phyloP scores from a whole-genome alignment of 345 rosid genomes.

The Isatis tinctoria region DNA sequence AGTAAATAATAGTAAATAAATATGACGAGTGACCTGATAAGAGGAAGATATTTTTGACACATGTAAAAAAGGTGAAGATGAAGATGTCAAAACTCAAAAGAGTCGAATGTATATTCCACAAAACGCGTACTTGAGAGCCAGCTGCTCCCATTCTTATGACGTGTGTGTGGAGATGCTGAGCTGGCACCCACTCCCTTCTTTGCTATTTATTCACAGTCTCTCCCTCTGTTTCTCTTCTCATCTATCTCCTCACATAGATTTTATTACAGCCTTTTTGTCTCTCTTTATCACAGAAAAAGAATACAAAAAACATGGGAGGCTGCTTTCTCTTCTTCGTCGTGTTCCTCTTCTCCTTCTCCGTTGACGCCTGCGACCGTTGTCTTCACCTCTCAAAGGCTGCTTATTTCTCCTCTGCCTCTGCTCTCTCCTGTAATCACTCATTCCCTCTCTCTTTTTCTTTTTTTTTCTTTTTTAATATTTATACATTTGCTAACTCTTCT shows the following conservation, averaged over 20 bases:
- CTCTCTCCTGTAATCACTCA: slow-evolving; percentile 46
- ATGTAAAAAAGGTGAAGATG: not conserved
- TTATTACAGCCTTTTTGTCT: too few species aligned
- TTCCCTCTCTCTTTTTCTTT: not conserved
- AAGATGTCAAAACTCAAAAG: not conserved
- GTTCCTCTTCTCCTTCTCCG: slow-evolving; percentile 37
- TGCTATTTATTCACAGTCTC: not conserved
- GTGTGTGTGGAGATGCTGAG: slow-evolving; percentile 17
- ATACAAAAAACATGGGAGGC: slow-evolving; percentile 26
- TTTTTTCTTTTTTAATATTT: too few species aligned
- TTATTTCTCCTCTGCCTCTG: slow-evolving; percentile 60
- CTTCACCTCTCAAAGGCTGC: slow-evolving; percentile 65
- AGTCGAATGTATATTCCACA: not conserved
- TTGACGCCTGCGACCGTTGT: slow-evolving; percentile 84
- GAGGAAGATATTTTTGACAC: not conserved
- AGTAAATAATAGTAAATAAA: not conserved
- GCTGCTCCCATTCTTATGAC: slow-evolving; percentile 1
- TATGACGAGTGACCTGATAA: not conserved
- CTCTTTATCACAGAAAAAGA: not conserved
- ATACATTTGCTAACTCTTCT: too few species aligned
- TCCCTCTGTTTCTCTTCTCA: not conserved
- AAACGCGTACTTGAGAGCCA: not conserved
- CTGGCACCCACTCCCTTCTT: slow-evolving; percentile 19
- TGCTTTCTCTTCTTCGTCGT: slow-evolving; percentile 21
- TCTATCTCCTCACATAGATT: too few species aligned